Base-by-base conservation (phyloP, 2,329 filamentous ascomycete genomes). In the Coleophoma eucalyptorum region DNA sequence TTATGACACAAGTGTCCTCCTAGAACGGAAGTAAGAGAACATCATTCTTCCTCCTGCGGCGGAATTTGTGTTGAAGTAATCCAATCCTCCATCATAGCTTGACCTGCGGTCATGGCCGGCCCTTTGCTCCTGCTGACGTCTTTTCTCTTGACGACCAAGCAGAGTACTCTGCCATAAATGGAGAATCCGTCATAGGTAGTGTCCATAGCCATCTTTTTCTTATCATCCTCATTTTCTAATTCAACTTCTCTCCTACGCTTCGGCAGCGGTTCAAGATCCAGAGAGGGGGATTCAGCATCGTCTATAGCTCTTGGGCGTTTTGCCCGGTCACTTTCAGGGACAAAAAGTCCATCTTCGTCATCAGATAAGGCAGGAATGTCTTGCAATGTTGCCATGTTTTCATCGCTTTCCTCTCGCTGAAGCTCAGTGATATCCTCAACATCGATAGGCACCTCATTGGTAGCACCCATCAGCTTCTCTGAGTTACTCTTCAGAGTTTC, bases 141-240 rank as follows among this genome's bases (percentile, higher is more conserved):
- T 54, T 87, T 84, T 66, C 87, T 89, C 68, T 84, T 86, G 63
- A 99, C 86, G 8, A 99, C 87, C 52, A 99, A 77, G 69, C 92
- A 97, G 21, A 99, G 75, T 43, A 96, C 90, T 59, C 90, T 87
- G 11, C 94, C 91, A 71, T 96, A 96, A 64, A 99, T 97, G 61
- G 87, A 89, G 71, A 97, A 97, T 8, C 94, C 93, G 63, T 97
- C 91, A 70, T 97, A 99, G 13, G 84, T 86, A 21, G 93, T 94
- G 55, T 87, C 86, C 74, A 97, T 81, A 18, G 80, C 82, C 60
- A 96, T 72, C 68, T 97, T 97, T 75, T 99, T 97, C 72, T 97
- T 95, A 63, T 96, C 88, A 51, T 88, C 84, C 10, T 67, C 66
- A 16, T 65, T 66, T 16, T 65, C 70, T 20, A 63, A 63, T 5